Conservation (phyloP, 179 eudicot species). For the Vitellaria paradoxa region DNA sequence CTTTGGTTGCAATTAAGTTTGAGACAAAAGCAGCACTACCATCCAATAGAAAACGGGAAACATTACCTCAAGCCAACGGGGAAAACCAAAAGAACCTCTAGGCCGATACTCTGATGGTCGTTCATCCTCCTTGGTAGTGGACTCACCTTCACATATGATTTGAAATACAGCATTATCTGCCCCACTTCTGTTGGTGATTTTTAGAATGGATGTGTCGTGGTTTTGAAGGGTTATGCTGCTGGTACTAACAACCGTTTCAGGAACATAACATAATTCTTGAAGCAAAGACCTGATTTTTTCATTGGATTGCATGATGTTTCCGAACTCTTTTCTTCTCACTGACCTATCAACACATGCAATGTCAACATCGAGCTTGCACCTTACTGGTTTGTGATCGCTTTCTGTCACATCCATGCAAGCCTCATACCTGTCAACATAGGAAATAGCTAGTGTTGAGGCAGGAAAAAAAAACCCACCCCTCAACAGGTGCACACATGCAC, state of each 20-base stretch:
- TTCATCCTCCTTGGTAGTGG: constrained; percentile 42
- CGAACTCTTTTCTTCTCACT: constrained; percentile 80
- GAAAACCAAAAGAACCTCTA: constrained; percentile 82
- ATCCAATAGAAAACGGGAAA: background rate
- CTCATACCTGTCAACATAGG: constrained; percentile 57
- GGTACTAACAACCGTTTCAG: constrained; percentile 58
- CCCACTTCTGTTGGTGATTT: constrained; percentile 58
- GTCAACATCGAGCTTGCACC: constrained; percentile 80
- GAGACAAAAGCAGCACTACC: background rate
- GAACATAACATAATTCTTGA: constrained; percentile 50
- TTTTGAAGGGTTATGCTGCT: constrained; percentile 60
- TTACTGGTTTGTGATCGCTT: constrained; percentile 97
- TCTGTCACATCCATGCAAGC: constrained; percentile 98
- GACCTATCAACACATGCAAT: constrained; percentile 89
- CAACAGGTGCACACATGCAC: background rate
- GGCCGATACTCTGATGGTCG: constrained; percentile 47
- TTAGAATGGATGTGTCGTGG: constrained; percentile 53
- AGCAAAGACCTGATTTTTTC: constrained; percentile 46
- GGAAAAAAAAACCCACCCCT: background rate
- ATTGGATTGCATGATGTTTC: constrained; percentile 54
- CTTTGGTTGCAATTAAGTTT: background rate
- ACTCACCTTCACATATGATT: constrained; percentile 68
- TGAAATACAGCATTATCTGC: constrained; percentile 49
- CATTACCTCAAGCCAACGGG: constrained; percentile 92
- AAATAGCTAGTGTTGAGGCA: background rate